Percentiles rank a stretch among this genome's conserved stretches.
Conservation (phyloP, 1,139 yeast genomes). For the Pneumocystis carinii region DNA sequence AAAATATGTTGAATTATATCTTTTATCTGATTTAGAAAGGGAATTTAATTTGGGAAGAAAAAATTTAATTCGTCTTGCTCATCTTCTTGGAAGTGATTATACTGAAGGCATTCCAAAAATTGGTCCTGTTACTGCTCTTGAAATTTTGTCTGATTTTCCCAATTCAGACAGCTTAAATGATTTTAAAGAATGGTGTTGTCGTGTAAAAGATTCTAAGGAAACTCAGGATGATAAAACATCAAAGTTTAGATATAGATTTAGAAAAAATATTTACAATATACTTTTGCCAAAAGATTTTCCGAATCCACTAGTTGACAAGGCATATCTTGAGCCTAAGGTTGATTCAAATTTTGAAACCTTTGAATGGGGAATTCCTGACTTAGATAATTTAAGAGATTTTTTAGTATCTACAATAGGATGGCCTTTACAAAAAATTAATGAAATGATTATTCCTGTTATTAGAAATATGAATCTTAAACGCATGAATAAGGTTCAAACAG, state of each 20-base stretch:
- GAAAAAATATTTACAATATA: slow-evolving; percentile 48
- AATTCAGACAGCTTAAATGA: slow-evolving; percentile 23
- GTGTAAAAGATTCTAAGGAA: slow-evolving; percentile 7
- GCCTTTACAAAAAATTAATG: slow-evolving; percentile 63
- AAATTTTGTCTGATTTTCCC: slow-evolving; percentile 78
- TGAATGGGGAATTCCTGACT: slow-evolving; percentile 80
- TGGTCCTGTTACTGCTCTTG: slow-evolving; percentile 89
- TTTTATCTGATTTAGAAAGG: slow-evolving; percentile 40
- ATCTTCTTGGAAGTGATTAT: slow-evolving; percentile 81
- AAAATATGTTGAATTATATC: slow-evolving; percentile 79
- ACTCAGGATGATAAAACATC: slow-evolving; percentile 12
- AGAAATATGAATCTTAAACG: slow-evolving; percentile 45
- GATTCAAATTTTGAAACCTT: slow-evolving; percentile 65
- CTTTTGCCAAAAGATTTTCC: slow-evolving; percentile 58
- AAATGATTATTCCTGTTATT: slow-evolving; percentile 76
- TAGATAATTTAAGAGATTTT: slow-evolving; percentile 61
- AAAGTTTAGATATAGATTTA: slow-evolving; percentile 30
- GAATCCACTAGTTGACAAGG: slow-evolving; percentile 48
- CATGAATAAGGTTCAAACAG: slow-evolving; percentile 39
- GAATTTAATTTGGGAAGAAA: slow-evolving; percentile 52
- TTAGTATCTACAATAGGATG: slow-evolving; percentile 67
- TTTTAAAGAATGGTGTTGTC: slow-evolving; percentile 44
- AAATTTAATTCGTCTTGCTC: slow-evolving; percentile 62
- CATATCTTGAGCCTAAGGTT: slow-evolving; percentile 67
- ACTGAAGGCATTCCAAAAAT: slow-evolving; percentile 82